Evolutionary conservation across 2,329 filamentous ascomycete species (phyloP), one percentile per base, ranked within the genome.

Genomic region (Stachybotrys echinatus): DNA sequence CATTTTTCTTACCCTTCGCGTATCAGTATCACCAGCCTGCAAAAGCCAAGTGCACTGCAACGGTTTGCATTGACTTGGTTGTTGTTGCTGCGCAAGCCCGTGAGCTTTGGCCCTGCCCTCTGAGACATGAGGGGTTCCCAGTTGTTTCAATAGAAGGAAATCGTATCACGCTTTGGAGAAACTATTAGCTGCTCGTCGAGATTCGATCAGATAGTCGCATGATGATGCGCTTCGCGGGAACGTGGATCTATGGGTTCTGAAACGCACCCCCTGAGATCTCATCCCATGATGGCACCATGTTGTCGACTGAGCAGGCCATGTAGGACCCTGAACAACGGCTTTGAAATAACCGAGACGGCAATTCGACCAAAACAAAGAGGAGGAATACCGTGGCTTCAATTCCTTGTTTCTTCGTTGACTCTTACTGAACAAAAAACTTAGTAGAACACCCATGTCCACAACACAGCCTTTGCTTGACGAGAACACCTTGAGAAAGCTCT

Each of bases 401-500:
- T n/a, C n/a, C n/a, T n/a, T n/a, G n/a, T n/a, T n/a, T n/a, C n/a
- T n/a, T n/a, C n/a, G n/a, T n/a, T n/a, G n/a, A n/a, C 14, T 34
- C 27, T 34, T 14, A 34, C 3, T 14, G 27, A 34, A 5, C 27
- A 10, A 34, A 5, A 3, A 8, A 34, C 5, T 34, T 14, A 34
- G 10, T 10, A 34, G 27, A 34, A 14, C 6, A 34, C 27, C 5
- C 38, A 40, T 40, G 38, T 12, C 38, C n/a, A 8, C 19, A 20
- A 10, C 38, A 18, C 10, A 40, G 19, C 10, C 19, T 20, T 20
- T 3, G 17, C 8, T 40, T 8, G 38, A 40, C n/a, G 38, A 4
- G n/a, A n/a, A 40, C 19, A 40, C 38, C 17, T 20, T 40, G 53
- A 56, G 44, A 44, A 61, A 50, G 56, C 62, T 22, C 53, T 61